phyloP scores from a whole-genome alignment of 768 basidiomycete genomes.

The Mycena crocata region DNA sequence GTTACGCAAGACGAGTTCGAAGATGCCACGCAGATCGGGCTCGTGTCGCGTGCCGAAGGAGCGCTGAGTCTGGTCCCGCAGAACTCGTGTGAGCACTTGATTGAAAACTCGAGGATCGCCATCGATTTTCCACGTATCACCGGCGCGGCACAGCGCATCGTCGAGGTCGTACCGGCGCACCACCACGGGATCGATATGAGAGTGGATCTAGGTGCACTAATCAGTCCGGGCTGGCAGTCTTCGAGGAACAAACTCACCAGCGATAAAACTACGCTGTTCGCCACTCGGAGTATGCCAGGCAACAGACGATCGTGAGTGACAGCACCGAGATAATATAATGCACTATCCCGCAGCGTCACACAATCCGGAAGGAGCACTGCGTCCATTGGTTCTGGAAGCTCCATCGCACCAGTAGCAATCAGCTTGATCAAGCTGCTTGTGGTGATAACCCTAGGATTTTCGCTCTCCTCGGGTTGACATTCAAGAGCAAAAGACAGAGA shows the following conservation, averaged over 20 bases:
- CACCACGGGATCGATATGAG: neutral
- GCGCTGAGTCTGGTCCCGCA: neutral
- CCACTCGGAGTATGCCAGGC: neutral
- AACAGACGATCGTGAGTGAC: neutral
- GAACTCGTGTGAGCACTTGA: neutral
- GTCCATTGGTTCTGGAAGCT: neutral
- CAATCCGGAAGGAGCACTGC: neutral
- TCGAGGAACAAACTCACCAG: neutral
- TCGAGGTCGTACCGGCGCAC: neutral
- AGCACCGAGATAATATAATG: slow-evolving; percentile 1
- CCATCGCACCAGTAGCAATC: slow-evolving; percentile 3
- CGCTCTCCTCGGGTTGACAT: neutral
- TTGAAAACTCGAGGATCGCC: neutral
- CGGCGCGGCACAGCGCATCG: neutral
- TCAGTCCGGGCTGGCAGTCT: neutral
- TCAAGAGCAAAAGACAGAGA: neutral
- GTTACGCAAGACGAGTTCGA: slow-evolving; percentile 16
- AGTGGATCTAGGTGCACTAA: neutral
- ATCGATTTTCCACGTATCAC: neutral
- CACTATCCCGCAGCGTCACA: neutral
- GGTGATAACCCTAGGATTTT: neutral
- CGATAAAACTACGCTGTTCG: neutral
- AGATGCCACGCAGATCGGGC: slow-evolving; percentile 13
- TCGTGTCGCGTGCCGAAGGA: neutral
- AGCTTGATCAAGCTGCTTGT: slow-evolving; percentile 5